These are phyloP conservation scores for Blastomyces gilchristii DNA, from an alignment of 2,329 filamentous ascomycete species.

Conservation along the genomic window DNA sequence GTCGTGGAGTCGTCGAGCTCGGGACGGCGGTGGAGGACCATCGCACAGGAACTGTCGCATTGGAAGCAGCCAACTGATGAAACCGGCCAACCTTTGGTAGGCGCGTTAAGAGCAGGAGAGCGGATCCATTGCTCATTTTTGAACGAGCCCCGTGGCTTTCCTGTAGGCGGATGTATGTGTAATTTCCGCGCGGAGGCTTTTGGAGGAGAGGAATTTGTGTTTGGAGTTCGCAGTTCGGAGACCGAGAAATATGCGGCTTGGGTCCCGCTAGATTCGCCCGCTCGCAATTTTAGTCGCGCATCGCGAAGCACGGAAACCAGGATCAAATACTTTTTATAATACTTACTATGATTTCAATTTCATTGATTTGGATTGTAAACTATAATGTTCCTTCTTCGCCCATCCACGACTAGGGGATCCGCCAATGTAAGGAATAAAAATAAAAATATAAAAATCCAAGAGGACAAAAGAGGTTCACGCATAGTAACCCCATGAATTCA, in stretches of 20 bases:
- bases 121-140: constrained; percentile 18
- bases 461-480: neutral
- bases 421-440: too few species aligned
- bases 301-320: neutral
- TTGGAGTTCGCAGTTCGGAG: neutral
- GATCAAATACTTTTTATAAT: neutral
- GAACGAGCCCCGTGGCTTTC: constrained; percentile 8
- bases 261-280: too few species aligned
- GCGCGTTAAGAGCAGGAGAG: constrained; percentile 13
- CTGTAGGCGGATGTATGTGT: neutral
- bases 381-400: neutral
- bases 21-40: constrained; percentile 25
- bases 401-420: neutral
- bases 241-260: neutral
- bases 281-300: too few species aligned
- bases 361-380: neutral
- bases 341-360: neutral
- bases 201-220: neutral
- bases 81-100: constrained; percentile 14
- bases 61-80: constrained; percentile 13
- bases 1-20: constrained; percentile 31
- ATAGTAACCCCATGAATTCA: neutral
- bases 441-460: neutral
- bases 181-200: neutral
- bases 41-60: constrained; percentile 17